These are phyloP conservation scores for Naegleria lovaniensis DNA, from an alignment of 208 protist genomes.

Conservation along the genomic window DNA sequence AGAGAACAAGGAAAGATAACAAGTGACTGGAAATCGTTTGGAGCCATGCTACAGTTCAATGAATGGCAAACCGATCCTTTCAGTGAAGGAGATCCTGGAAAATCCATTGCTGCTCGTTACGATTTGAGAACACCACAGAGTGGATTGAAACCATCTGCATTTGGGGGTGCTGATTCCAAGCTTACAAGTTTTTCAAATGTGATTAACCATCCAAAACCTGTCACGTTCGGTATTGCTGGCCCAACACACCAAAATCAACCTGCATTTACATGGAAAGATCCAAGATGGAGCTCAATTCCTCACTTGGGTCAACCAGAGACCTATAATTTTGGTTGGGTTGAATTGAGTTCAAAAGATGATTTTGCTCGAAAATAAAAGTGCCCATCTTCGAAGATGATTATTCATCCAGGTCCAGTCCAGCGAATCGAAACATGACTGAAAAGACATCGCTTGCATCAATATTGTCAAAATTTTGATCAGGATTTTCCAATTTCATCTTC, in stretches of 20 bases:
- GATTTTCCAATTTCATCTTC: no score
- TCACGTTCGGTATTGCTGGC: not conserved
- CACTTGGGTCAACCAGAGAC: slow-evolving; percentile 19
- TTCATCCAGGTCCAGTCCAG: no score
- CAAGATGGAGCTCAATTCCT: not conserved
- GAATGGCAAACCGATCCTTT: slow-evolving; percentile 60
- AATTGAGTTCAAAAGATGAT: not conserved
- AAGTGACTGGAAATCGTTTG: not conserved
- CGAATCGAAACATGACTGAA: no score
- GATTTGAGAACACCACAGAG: slow-evolving; percentile 37
- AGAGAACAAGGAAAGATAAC: slow-evolving; percentile 7
- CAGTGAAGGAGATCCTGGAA: slow-evolving; percentile 36
- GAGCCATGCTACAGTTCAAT: slow-evolving; percentile 57
- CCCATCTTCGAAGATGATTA: no score
- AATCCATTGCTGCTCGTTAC: slow-evolving; percentile 44
- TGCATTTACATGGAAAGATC: slow-evolving; percentile 9
- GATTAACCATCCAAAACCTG: not conserved
- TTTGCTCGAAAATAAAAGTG: no score
- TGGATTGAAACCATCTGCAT: not conserved
- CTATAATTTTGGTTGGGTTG: not conserved
- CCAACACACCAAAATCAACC: slow-evolving; percentile 28
- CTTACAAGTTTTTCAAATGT: not conserved
- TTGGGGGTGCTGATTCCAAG: slow-evolving; percentile 20
- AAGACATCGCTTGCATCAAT: no score
- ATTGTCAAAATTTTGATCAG: no score